Evolutionary conservation across 768 basidiomycete genomes (phyloP).

Genomic region (Pholiota molesta): DNA sequence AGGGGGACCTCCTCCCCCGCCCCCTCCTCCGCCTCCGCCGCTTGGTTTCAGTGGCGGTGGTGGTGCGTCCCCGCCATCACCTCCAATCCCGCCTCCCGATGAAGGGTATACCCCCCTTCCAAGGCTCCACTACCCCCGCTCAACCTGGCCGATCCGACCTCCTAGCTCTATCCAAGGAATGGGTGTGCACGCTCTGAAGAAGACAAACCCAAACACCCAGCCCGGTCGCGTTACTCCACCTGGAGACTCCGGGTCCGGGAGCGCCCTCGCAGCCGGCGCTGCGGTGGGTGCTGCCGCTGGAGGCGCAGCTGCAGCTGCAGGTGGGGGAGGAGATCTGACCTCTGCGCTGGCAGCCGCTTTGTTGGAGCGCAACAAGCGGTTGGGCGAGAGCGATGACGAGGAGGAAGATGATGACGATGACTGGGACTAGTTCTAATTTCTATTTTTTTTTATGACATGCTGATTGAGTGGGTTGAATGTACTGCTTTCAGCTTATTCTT

Average conservation of each 20-base stretch:
- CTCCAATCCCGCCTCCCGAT: slow-evolving; percentile 31
- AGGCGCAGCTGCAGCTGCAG: slow-evolving; percentile 36
- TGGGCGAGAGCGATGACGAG: slow-evolving; percentile 85
- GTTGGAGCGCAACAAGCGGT: slow-evolving; percentile 79
- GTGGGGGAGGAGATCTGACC: slow-evolving; percentile 75
- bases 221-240: slow-evolving; percentile 35
- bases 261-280: slow-evolving; percentile 37
- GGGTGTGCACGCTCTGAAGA: slow-evolving; percentile 71
- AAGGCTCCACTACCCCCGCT: slow-evolving; percentile 47
- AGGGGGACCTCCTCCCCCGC: slow-evolving; percentile 34
- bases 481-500: neutral
- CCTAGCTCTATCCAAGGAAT: slow-evolving; percentile 81
- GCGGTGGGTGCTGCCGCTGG: slow-evolving; percentile 38
- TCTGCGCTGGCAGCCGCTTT: slow-evolving; percentile 84
- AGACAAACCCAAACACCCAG: slow-evolving; percentile 47
- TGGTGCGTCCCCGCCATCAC: slow-evolving; percentile 52
- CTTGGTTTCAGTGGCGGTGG: slow-evolving; percentile 32
- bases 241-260: slow-evolving; percentile 34
- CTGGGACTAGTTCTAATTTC: slow-evolving; percentile 39
- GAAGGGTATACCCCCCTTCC: slow-evolving; percentile 25
- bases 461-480: neutral
- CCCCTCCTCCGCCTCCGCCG: slow-evolving; percentile 43
- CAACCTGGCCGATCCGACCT: slow-evolving; percentile 68
- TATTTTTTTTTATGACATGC: neutral
- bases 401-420: slow-evolving; percentile 78